These are phyloP conservation scores for Myxozyma neotropica DNA, from an alignment of 805 yeast species.

Conservation along the genomic window DNA sequence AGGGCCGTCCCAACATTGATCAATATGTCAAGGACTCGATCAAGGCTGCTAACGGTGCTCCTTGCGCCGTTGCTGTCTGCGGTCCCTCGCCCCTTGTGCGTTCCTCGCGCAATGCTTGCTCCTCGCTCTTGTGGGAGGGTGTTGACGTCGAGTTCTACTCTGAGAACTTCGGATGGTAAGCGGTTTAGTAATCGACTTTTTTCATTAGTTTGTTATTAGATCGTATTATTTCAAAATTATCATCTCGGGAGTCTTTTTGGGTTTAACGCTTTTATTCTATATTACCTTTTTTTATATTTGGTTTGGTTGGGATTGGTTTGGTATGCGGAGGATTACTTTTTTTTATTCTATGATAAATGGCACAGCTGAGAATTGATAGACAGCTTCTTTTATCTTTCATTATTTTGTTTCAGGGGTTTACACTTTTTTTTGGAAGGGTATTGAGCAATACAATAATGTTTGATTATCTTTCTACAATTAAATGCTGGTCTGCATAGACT, in stretches of 20 bases:
- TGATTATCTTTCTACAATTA: neutral
- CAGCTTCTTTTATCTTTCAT: neutral
- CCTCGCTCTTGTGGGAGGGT: constrained; percentile 37
- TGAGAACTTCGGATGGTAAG: constrained; percentile 42
- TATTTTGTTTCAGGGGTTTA: neutral
- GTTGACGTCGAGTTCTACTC: constrained; percentile 37
- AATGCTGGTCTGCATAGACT: neutral
- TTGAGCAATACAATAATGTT: neutral
- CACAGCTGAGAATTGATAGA: neutral
- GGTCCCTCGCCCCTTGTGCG: constrained; percentile 40
- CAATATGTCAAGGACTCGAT: constrained; percentile 33
- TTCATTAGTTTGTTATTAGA: constrained; percentile 3
- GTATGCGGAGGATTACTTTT: constrained; percentile 3
- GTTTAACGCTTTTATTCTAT: neutral
- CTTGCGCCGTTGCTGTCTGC: constrained; percentile 38
- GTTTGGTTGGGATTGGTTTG: neutral
- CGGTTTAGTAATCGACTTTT: constrained; percentile 2
- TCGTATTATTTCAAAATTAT: constrained; percentile 1
- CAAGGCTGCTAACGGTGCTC: constrained; percentile 29
- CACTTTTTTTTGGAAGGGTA: neutral
- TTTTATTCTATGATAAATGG: no score
- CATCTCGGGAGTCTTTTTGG: constrained; percentile 1
- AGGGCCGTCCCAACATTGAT: constrained; percentile 40
- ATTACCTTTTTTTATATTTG: neutral
- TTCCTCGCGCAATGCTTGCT: constrained; percentile 37